Conservation (phyloP, 768 basidiomycete species). For the Trametes maxima region DNA sequence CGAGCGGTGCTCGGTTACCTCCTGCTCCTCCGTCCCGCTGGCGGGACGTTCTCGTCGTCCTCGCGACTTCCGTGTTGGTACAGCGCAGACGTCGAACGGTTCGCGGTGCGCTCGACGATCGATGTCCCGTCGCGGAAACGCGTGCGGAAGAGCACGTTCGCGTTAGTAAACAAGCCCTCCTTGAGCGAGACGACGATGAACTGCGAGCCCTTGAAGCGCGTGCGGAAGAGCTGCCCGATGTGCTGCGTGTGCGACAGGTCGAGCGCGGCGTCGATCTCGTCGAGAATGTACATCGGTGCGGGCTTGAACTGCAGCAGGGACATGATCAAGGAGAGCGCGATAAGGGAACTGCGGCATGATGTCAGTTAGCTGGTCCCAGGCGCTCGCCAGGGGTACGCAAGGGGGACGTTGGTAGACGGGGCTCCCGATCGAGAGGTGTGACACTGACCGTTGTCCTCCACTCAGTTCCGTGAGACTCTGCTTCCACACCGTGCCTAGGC, state of each 20-base stretch:
- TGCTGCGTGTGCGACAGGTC: conserved; percentile 97
- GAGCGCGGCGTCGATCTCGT: conserved; percentile 97
- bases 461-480: conserved; percentile 95
- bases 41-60: conserved; percentile 17
- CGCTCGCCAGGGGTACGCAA: no score
- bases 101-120: conserved; percentile 79
- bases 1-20: neutral
- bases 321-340: conserved; percentile 98
- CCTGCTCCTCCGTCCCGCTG: conserved; percentile 15
- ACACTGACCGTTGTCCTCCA: conserved; percentile 90
- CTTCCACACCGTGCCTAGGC: conserved; percentile 95
- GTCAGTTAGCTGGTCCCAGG: neutral
- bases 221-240: conserved; percentile 97
- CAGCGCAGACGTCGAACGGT: conserved; percentile 40
- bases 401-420: neutral
- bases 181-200: conserved; percentile 98
- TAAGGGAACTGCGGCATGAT: conserved; percentile 72
- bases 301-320: conserved; percentile 99
- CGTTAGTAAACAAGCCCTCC: conserved; percentile 96
- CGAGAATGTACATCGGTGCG: conserved; percentile 98
- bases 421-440: neutral
- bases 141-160: conserved; percentile 92
- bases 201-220: conserved; percentile 95
- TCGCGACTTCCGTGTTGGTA: conserved; percentile 19
- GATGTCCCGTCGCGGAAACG: conserved; percentile 94